Evolutionary conservation across 2,329 filamentous ascomycete species (phyloP), one percentile per base, ranked within the genome.

Genomic region (Neurospora sp.): DNA sequence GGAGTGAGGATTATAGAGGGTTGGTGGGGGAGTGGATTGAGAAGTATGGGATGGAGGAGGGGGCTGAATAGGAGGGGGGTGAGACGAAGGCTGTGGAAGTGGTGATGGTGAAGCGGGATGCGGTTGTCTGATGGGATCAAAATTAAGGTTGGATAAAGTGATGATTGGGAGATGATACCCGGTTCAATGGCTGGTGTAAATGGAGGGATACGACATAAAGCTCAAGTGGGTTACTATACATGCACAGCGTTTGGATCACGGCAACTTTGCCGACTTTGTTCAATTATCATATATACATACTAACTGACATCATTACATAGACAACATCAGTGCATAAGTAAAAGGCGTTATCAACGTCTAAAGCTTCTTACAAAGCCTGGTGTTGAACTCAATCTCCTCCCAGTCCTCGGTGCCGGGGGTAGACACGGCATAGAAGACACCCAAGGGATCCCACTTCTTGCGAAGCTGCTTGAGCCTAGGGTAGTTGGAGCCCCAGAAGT

Each of bases 351-450:
- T 62, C 15, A 67, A 66, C 40, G 33, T 33, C 8, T 41, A 75
- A n/a, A 75, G 67, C 70, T 69, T 73, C 73, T 75, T 77, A 72
- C 83, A 84, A 69, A 85, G 75, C 41, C 80, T 79, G 0, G 75
- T 78, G 5, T 81, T 82, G 66, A 78, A 71, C 43, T 79, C 78
- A 10, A 78, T 79, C 11, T 82, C 78, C 46, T 74, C 75, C 83
- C 83, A 85, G 3, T 75, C 75, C 46, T 85, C 82, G 37, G 80
- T 83, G 0, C 83, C 83, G 6, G 84, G 81, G 4, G 78, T 82
- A 0, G 79, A 78, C 2, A 78, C 75, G 28, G 81, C 82, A 68
- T 83, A 82, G 68, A 82, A 85, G 3, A 86, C 70, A 6, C 77
- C 77, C 17, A 77, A 67, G 33, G 80, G 76, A 77, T 84, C 84